phyloP scores from a whole-genome alignment of 164 flowering plant genomes.

The Berberis vulgaris region DNA sequence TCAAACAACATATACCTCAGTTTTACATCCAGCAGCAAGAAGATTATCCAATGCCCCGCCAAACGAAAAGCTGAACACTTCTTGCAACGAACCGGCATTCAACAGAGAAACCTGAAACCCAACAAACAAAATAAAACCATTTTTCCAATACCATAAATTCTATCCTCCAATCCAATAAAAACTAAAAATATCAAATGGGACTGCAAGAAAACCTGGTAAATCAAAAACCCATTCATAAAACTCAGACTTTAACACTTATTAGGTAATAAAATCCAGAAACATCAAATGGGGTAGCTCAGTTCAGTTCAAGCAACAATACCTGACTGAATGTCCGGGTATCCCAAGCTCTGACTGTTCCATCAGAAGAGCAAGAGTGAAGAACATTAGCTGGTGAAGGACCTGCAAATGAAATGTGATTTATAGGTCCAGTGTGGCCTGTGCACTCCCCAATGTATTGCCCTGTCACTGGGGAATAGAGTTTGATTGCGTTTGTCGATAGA shows the following conservation, averaged over 20 bases:
- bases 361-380: conserved; percentile 75
- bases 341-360: conserved; percentile 82
- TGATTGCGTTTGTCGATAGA: conserved; percentile 66
- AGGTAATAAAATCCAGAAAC: not conserved
- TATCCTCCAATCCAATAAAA: not conserved
- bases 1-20: conserved; percentile 41
- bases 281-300: not conserved
- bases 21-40: conserved; percentile 80
- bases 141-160: not conserved
- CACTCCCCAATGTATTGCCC: conserved; percentile 87
- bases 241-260: not conserved
- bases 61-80: conserved; percentile 78
- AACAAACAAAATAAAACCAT: conserved; percentile 1
- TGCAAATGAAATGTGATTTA: conserved; percentile 60
- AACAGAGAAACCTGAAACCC: conserved; percentile 48
- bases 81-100: conserved; percentile 49
- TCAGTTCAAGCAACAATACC: conserved; percentile 26
- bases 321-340: conserved; percentile 65
- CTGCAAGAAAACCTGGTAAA: too few relatives aligned
- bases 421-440: conserved; percentile 54
- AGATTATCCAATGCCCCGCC: conserved; percentile 67
- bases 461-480: conserved; percentile 72
- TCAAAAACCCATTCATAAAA: not conserved
- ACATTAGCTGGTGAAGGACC: conserved; percentile 39
- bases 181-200: not conserved